Percentiles rank a stretch among this genome's conserved stretches.
These are phyloP conservation scores for Talaromyces sp. DNA, from an alignment of 2,329 filamentous ascomycete species.

Conservation along the genomic window DNA sequence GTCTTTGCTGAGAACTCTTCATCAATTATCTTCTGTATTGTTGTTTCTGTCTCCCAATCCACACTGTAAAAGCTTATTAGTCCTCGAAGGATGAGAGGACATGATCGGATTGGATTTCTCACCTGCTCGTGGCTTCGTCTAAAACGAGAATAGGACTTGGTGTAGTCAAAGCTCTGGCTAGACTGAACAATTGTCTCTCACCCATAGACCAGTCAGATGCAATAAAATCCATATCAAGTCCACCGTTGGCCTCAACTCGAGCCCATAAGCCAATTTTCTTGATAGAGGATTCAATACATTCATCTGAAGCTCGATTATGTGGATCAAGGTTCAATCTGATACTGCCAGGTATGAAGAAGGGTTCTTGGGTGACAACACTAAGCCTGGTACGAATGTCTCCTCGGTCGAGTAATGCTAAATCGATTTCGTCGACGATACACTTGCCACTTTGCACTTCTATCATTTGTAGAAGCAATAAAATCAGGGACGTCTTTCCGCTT, in stretches of 20 bases:
- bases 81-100: not conserved
- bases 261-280: conserved; percentile 35
- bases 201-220: conserved; percentile 54
- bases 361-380: conserved; percentile 44
- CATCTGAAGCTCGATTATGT: conserved; percentile 27
- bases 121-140: conserved; percentile 42
- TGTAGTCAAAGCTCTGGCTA: conserved; percentile 57
- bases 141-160: conserved; percentile 42
- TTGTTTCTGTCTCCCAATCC: conserved; percentile 55
- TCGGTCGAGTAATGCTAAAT: conserved; percentile 37
- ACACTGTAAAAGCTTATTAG: conserved; percentile 39
- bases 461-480: conserved; percentile 42
- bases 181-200: conserved; percentile 62
- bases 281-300: conserved; percentile 35
- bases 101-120: conserved; percentile 13
- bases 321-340: conserved; percentile 42
- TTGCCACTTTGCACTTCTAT: conserved; percentile 37
- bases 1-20: conserved; percentile 55
- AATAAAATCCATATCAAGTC: conserved; percentile 42
- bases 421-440: conserved; percentile 42
- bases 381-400: conserved; percentile 39
- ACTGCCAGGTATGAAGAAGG: conserved; percentile 41
- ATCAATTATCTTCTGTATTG: conserved; percentile 56
- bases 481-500: conserved; percentile 38
- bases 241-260: conserved; percentile 31